Evolutionary conservation across 2,329 filamentous ascomycete species (phyloP).

Genomic region (Bipolaris zeicola): DNA sequence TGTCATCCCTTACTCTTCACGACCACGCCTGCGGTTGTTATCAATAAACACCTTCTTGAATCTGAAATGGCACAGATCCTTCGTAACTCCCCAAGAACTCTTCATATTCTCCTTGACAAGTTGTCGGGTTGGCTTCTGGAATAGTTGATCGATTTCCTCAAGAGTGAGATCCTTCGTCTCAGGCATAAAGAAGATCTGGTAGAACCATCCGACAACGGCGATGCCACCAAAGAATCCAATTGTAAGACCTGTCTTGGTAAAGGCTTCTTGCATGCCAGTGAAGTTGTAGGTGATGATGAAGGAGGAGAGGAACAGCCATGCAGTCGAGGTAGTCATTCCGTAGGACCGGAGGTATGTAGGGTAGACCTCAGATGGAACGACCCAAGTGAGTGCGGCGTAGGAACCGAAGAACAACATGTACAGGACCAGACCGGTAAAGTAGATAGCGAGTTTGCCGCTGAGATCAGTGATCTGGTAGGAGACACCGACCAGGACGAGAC

Average conservation of each 20-base stretch:
- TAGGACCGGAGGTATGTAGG: constrained; percentile 74
- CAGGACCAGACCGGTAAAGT: constrained; percentile 67
- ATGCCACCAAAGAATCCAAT: constrained; percentile 78
- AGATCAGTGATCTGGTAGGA: constrained; percentile 63
- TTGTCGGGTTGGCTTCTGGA: constrained; percentile 66
- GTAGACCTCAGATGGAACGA: constrained; percentile 68
- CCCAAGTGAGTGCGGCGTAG: constrained; percentile 45
- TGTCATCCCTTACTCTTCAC: constrained; percentile 11
- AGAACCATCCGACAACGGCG: constrained; percentile 71
- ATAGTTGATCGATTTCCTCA: constrained; percentile 73
- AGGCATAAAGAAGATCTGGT: constrained; percentile 76
- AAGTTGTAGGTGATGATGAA: constrained; percentile 81
- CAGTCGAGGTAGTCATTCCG: constrained; percentile 74
- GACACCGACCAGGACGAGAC: constrained; percentile 68
- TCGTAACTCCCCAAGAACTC: constrained; percentile 51
- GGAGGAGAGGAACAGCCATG: constrained; percentile 70
- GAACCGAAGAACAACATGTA: constrained; percentile 47
- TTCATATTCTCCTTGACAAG: constrained; percentile 60
- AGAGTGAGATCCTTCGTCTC: constrained; percentile 72
- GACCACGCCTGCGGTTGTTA: constrained; percentile 30
- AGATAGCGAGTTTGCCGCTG: constrained; percentile 61
- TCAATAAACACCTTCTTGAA: constrained; percentile 57
- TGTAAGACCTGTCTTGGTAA: constrained; percentile 67
- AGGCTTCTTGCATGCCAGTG: constrained; percentile 69
- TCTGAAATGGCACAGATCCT: constrained; percentile 52